Percentiles rank a stretch among this genome's conserved stretches.
Conservation (phyloP, 257 asterid species). For the Verbascum thapsus region DNA sequence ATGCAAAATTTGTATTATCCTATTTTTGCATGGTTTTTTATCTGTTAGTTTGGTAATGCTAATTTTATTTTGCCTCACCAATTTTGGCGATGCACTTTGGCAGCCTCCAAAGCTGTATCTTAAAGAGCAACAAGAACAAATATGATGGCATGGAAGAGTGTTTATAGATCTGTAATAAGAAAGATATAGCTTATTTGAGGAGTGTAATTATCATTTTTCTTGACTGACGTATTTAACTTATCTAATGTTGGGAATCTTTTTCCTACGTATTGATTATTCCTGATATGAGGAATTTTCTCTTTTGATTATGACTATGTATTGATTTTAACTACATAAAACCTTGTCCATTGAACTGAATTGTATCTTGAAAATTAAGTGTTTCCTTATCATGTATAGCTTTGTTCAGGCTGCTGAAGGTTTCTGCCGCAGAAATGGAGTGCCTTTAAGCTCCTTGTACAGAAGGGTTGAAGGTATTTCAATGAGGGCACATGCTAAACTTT, state of each 20-base stretch:
- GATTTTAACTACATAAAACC: background rate
- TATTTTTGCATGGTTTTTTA: conserved; percentile 7
- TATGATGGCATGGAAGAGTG: conserved; percentile 10
- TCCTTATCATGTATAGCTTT: conserved; percentile 23
- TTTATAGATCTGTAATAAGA: conserved; percentile 12
- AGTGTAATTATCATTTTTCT: background rate
- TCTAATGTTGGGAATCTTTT: background rate
- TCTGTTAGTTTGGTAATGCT: background rate
- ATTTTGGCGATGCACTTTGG: background rate
- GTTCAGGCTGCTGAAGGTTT: conserved; percentile 98
- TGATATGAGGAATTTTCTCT: conserved; percentile 4
- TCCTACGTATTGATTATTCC: background rate
- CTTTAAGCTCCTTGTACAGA: conserved; percentile 74
- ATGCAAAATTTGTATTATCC: conserved; percentile 7
- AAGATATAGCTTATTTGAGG: background rate
- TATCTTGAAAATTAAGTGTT: conserved; percentile 17
- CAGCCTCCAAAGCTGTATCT: conserved; percentile 15
- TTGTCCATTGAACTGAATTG: conserved; percentile 8
- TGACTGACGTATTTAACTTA: background rate
- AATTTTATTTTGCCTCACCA: background rate
- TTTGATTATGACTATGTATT: too few species aligned
- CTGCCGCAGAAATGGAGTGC: conserved; percentile 78
- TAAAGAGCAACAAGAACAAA: background rate
- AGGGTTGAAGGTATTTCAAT: conserved; percentile 68
- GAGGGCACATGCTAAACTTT: conserved; percentile 8